Evolutionary conservation across 495 filamentous ascomycete genomes (phyloP).

Genomic region (Hyaloscypha variabilis): DNA sequence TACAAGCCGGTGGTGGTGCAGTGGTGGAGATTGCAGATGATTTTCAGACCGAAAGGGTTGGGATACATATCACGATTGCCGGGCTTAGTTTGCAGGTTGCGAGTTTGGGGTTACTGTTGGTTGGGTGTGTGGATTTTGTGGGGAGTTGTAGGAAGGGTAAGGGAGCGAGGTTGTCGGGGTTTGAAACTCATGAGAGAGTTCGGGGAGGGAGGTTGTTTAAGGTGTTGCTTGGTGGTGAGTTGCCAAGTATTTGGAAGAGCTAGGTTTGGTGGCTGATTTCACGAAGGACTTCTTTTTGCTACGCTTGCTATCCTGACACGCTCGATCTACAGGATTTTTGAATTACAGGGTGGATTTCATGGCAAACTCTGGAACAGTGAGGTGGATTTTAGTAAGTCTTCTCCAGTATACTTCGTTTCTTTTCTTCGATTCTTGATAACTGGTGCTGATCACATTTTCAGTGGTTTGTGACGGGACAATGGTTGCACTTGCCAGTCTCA

Average conservation of each 20-base stretch:
- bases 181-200: not conserved
- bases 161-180: not conserved
- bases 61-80: slow-evolving; percentile 66
- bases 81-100: slow-evolving; percentile 61
- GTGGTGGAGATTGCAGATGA: slow-evolving; percentile 53
- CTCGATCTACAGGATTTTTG: slow-evolving; percentile 36
- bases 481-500: slow-evolving; percentile 47
- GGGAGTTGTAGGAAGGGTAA: not conserved
- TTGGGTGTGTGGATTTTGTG: slow-evolving; percentile 42
- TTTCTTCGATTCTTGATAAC: not conserved
- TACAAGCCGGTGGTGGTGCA: slow-evolving; percentile 56
- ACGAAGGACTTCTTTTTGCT: not conserved
- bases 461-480: slow-evolving; percentile 70
- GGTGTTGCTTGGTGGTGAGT: slow-evolving; percentile 1
- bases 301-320: slow-evolving; percentile 35
- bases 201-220: not conserved
- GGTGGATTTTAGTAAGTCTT: slow-evolving; percentile 42
- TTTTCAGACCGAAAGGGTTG: slow-evolving; percentile 37
- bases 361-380: slow-evolving; percentile 37
- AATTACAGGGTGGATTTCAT: slow-evolving; percentile 38
- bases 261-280: not conserved
- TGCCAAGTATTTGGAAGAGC: not conserved
- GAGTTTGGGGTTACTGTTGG: slow-evolving; percentile 51
- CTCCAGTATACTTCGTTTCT: not conserved
- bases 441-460: not conserved